Conservation (phyloP, 2,329 filamentous ascomycete genomes). For the Ophiostoma tasmaniense region DNA sequence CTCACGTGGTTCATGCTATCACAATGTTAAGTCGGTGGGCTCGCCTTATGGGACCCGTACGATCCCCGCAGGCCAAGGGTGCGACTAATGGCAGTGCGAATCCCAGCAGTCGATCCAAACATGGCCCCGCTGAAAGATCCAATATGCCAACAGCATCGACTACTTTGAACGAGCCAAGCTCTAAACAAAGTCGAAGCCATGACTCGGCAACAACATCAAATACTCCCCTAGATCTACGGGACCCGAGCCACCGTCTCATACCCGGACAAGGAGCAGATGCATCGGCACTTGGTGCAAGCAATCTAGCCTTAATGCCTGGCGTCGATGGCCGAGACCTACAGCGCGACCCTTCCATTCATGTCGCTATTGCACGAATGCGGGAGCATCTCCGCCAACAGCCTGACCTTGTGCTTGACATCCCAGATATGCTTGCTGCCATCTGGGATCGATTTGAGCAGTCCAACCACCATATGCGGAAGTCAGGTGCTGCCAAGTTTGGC, state of each 20-base stretch:
- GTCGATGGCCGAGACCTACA: conserved; percentile 22
- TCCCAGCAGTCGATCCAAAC: background rate
- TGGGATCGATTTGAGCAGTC: conserved; percentile 37
- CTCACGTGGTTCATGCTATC: conserved; percentile 42
- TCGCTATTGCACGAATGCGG: conserved; percentile 34
- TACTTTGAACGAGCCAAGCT: background rate
- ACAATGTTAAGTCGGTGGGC: conserved; percentile 45
- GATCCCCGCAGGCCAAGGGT: background rate
- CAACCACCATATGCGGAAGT: conserved; percentile 30
- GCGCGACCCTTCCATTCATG: conserved; percentile 33
- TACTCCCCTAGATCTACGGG: background rate
- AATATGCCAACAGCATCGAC: background rate
- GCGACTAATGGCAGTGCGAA: too few relatives aligned
- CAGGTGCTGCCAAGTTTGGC: conserved; percentile 22
- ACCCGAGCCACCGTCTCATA: conserved; percentile 12
- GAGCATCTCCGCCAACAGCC: conserved; percentile 37
- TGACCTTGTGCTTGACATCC: conserved; percentile 38
- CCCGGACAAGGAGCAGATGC: conserved; percentile 12
- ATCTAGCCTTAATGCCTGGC: background rate
- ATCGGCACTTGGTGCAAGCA: background rate
- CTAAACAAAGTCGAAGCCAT: background rate
- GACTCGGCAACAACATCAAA: background rate
- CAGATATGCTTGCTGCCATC: conserved; percentile 34
- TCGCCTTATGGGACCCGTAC: conserved; percentile 32
- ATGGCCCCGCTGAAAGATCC: background rate